Evolutionary conservation across 768 basidiomycete species (phyloP), one percentile per base, ranked within the genome.

Genomic region (Mycena floridula): DNA sequence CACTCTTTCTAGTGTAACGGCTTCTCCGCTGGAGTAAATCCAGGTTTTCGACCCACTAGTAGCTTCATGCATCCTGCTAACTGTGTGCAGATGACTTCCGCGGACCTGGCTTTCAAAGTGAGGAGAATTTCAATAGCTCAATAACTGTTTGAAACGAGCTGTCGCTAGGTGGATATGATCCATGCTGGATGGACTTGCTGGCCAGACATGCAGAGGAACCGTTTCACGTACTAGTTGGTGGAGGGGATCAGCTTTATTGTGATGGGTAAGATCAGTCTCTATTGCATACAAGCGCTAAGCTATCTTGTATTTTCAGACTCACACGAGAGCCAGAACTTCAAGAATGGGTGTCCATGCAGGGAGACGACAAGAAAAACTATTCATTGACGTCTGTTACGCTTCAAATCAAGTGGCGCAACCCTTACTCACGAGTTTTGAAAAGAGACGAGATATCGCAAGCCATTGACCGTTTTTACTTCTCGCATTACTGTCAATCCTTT

Each of bases 181-280:
- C 90, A 6, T 79, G 97, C 9, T 99, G 95, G 95, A 73, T 81
- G 49, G 94, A 99, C 64, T 65, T 99, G n/a, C 75, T 98, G 21
- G 66, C 77, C 35, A 82, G 86, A 54, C 96, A 98, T 54, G 70
- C 76, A 2, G 75, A 80, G 55, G 67, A 69, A 46, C 93, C 95
- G 0, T 92, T 92, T 59, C 95, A 99, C 56, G 79, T 73, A n/a
- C 72, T 98, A 26, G 83, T 96, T 5, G 95, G 95, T 15, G 95
- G 95, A 16, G 92, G 93, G 9, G 92, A 95, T 60, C 93, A 95
- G 59, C 70, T 96, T 15, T 96, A 92, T 55, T 90, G 89, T 50
- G 89, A 92, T 52, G 67, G 72, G 85, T 84, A 54, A 36, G 80
- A 56, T 43, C 32, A 21, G 16, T 24, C 27, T 48, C 43, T 46